Conservation (phyloP, 192 early-diverging fungal species). For the Funneliformis mosseae region DNA sequence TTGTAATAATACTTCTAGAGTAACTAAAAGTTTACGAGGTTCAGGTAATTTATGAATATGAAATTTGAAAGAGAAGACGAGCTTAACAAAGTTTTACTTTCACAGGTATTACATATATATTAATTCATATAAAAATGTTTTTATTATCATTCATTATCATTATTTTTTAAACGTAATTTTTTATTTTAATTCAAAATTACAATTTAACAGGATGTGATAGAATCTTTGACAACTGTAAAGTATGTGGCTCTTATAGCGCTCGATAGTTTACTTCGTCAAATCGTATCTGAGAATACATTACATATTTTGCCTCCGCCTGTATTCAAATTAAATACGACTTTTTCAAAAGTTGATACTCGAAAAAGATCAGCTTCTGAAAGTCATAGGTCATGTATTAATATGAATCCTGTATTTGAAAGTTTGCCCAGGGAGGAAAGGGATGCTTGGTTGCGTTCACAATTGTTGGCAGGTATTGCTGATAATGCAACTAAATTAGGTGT, state of each 20-base stretch:
- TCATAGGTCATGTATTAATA: background rate
- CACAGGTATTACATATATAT: slow-evolving; percentile 15
- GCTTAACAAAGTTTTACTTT: slow-evolving; percentile 27
- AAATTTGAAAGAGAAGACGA: slow-evolving; percentile 14
- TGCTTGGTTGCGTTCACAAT: slow-evolving; percentile 23
- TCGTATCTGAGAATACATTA: slow-evolving; percentile 38
- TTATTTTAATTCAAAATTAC: background rate
- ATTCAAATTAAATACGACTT: slow-evolving; percentile 27
- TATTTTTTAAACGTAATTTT: too few relatives aligned
- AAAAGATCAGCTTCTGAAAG: background rate
- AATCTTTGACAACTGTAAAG: slow-evolving; percentile 55
- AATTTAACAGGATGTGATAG: slow-evolving; percentile 43
- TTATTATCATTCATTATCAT: background rate
- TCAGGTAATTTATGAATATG: background rate
- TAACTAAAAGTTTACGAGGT: background rate
- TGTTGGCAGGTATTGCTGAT: slow-evolving; percentile 30
- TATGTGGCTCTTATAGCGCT: slow-evolving; percentile 52
- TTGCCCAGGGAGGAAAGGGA: background rate
- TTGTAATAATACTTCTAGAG: background rate
- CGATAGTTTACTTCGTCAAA: slow-evolving; percentile 52
- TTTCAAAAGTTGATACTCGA: background rate
- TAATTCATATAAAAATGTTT: background rate
- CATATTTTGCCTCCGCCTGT: slow-evolving; percentile 28
- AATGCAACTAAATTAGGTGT: slow-evolving; percentile 30
- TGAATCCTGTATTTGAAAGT: slow-evolving; percentile 3